A percentile compares a stretch with the other conserved stretches of the same genome.
These are phyloP conservation scores for Tillandsia leiboldiana DNA, from an alignment of 176 grass and related monocot genomes.

Conservation along the genomic window DNA sequence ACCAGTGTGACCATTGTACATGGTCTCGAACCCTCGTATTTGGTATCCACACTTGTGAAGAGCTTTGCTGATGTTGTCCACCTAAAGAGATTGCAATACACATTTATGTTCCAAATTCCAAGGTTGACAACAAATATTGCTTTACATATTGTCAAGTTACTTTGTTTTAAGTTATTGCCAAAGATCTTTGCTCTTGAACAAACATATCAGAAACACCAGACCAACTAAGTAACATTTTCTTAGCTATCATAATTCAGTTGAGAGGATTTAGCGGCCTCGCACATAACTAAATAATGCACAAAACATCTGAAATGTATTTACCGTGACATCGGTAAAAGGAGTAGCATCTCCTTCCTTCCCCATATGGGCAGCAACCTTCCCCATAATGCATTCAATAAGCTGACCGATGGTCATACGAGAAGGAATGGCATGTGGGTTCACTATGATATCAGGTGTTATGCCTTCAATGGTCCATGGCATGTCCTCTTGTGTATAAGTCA, in stretches of 20 bases:
- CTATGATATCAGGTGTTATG: constrained; percentile 97
- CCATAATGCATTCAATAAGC: constrained; percentile 98
- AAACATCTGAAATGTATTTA: constrained; percentile 39
- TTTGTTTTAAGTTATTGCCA: neutral
- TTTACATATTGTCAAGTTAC: neutral
- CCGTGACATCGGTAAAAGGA: constrained; percentile 97
- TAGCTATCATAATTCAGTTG: no score
- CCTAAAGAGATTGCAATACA: constrained; percentile 29
- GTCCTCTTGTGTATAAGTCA: constrained; percentile 98
- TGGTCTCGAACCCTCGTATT: constrained; percentile 95
- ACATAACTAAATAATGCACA: neutral
- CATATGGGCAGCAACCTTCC: constrained; percentile 97
- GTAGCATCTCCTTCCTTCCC: constrained; percentile 93
- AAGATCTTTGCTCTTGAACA: neutral
- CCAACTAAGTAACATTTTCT: no score
- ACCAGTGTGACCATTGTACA: constrained; percentile 98
- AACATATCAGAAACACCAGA: neutral
- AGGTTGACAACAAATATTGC: neutral
- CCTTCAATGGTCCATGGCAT: constrained; percentile 99
- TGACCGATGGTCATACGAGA: constrained; percentile 99
- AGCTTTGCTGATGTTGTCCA: constrained; percentile 86
- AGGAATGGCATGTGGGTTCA: constrained; percentile 96
- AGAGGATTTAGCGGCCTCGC: neutral
- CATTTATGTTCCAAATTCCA: neutral
- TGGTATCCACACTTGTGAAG: constrained; percentile 97